Evolutionary conservation across 2,329 filamentous ascomycete genomes (phyloP).

Genomic region (Chrysosphaeria jannelii): DNA sequence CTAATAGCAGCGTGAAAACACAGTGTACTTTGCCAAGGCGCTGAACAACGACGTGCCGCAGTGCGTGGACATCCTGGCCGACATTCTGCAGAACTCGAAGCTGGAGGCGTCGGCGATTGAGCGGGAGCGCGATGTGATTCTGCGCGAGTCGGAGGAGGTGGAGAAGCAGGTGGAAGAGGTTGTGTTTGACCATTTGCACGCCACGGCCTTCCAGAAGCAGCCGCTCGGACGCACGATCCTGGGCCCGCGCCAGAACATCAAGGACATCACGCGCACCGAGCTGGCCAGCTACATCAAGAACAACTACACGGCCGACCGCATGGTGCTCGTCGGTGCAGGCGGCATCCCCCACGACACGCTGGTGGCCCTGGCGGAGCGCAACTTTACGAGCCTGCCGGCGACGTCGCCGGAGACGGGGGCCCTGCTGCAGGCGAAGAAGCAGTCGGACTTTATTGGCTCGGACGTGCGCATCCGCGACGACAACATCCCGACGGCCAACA

Average conservation of each 20-base stretch:
- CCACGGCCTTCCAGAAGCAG: slow-evolving; percentile 90
- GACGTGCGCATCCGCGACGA: slow-evolving; percentile 91
- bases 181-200: slow-evolving; percentile 95
- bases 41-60: slow-evolving; percentile 95
- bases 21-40: slow-evolving; percentile 97
- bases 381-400: slow-evolving; percentile 57
- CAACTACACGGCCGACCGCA: slow-evolving; percentile 98
- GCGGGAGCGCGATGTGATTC: slow-evolving; percentile 93
- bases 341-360: slow-evolving; percentile 83
- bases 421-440: slow-evolving; percentile 51
- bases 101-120: slow-evolving; percentile 80
- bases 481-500: slow-evolving; percentile 84
- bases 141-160: slow-evolving; percentile 96
- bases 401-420: slow-evolving; percentile 46
- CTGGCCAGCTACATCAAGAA: slow-evolving; percentile 91
- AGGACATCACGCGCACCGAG: slow-evolving; percentile 77
- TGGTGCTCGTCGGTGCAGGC: slow-evolving; percentile 91
- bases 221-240: slow-evolving; percentile 92
- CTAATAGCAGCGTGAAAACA: slow-evolving; percentile 82
- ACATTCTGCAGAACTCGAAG: slow-evolving; percentile 98
- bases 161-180: slow-evolving; percentile 99
- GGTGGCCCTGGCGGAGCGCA: slow-evolving; percentile 84
- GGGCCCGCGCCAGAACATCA: slow-evolving; percentile 92
- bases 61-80: slow-evolving; percentile 91
- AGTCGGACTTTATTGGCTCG: slow-evolving; percentile 86